Percentiles rank a stretch among this genome's conserved stretches.
Conservation (phyloP, 148 eudicot species). For the Dysphania ambrosioides region DNA sequence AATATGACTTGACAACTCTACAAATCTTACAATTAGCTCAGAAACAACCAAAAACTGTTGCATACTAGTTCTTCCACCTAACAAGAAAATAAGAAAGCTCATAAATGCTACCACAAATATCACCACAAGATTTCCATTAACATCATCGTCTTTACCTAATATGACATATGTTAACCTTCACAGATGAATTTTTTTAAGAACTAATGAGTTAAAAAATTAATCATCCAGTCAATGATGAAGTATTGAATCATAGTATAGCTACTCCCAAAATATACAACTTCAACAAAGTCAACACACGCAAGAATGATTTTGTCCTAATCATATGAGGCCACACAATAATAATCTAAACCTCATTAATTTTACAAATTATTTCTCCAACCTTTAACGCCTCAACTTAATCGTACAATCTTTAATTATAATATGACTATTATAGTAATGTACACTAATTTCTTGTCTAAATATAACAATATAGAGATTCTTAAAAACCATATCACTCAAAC, state of each 20-base stretch:
- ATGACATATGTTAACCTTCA: not conserved
- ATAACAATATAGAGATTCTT: not conserved
- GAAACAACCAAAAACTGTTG: not conserved
- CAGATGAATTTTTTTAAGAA: not conserved
- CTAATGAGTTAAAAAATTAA: not conserved
- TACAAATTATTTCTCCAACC: not conserved
- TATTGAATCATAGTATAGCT: not conserved
- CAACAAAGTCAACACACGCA: not conserved
- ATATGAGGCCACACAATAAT: not conserved
- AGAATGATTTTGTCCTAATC: not conserved
- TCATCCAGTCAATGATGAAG: not conserved
- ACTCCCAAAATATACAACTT: not conserved
- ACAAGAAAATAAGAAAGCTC: not conserved
- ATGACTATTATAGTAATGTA: too few relatives aligned
- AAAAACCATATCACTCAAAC: too few relatives aligned
- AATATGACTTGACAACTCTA: too few relatives aligned
- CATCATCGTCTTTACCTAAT: not conserved
- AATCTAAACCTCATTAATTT: not conserved
- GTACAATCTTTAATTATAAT: not conserved
- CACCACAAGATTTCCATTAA: not conserved
- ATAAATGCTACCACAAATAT: not conserved
- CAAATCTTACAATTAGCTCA: not conserved
- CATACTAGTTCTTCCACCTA: not conserved
- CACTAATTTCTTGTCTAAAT: not conserved
- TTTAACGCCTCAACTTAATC: conserved; percentile 11